Evolutionary conservation across 495 filamentous ascomycete species (phyloP).

Genomic region (Geopyxis carbonaria): DNA sequence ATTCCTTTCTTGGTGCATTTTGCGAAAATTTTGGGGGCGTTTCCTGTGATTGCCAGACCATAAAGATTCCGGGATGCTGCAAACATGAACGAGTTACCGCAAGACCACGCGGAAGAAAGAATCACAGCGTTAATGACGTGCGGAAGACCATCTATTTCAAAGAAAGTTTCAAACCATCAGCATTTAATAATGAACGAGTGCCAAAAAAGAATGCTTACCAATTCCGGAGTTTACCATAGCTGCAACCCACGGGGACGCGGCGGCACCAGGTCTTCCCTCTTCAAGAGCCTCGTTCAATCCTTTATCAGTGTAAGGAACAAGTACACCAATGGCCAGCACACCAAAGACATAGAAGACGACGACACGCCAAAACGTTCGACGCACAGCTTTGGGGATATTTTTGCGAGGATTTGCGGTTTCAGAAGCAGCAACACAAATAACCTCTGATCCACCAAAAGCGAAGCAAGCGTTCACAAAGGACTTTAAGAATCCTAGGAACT

Average conservation of each 20-base stretch:
- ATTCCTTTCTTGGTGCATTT: slow-evolving; percentile 43
- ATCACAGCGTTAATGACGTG: slow-evolving; percentile 52
- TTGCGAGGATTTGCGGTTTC: slow-evolving; percentile 48
- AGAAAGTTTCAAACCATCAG: slow-evolving; percentile 25
- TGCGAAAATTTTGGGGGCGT: slow-evolving; percentile 40
- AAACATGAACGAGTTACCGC: slow-evolving; percentile 45
- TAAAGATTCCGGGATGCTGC: slow-evolving; percentile 38
- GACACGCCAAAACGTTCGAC: slow-evolving; percentile 35
- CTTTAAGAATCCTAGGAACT: slow-evolving; percentile 28
- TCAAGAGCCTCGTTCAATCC: slow-evolving; percentile 27
- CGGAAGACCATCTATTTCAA: slow-evolving; percentile 33
- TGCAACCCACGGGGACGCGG: slow-evolving; percentile 41
- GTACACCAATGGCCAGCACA: slow-evolving; percentile 38
- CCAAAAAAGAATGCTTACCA: slow-evolving; percentile 25
- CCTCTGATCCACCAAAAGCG: slow-evolving; percentile 41
- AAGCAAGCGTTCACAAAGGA: slow-evolving; percentile 35
- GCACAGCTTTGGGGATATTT: slow-evolving; percentile 36
- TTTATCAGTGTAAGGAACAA: slow-evolving; percentile 40
- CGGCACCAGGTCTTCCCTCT: slow-evolving; percentile 34
- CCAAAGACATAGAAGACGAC: slow-evolving; percentile 45
- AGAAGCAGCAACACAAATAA: slow-evolving; percentile 50
- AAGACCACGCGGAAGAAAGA: slow-evolving; percentile 53
- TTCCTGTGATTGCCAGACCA: slow-evolving; percentile 39
- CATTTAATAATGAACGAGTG: slow-evolving; percentile 40
- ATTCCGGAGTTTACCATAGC: slow-evolving; percentile 38